A percentile compares a stretch with the other conserved stretches of the same genome.
These are phyloP conservation scores for Avena insularis DNA, from an alignment of 176 grass and related monocot species.

Conservation along the genomic window DNA sequence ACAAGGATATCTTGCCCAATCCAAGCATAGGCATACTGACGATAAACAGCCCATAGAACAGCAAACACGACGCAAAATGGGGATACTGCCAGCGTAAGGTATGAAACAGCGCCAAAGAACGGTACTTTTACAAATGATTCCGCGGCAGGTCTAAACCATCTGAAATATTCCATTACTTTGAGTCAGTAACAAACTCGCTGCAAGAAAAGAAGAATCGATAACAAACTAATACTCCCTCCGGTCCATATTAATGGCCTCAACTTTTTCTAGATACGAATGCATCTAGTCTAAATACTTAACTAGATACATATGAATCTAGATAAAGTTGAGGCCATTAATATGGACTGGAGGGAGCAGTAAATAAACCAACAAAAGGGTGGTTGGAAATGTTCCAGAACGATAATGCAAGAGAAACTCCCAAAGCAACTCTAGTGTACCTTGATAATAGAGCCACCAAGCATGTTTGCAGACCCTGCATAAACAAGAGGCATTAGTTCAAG, in stretches of 20 bases:
- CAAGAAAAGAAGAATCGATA: background rate
- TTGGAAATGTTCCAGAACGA: constrained; percentile 26
- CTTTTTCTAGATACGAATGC: too few relatives aligned
- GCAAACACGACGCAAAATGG: constrained; percentile 84
- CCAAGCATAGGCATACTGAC: constrained; percentile 63
- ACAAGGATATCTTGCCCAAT: constrained; percentile 99
- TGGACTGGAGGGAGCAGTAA: background rate
- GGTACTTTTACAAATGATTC: constrained; percentile 91
- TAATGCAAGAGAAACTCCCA: constrained; percentile 36
- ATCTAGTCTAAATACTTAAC: too few relatives aligned
- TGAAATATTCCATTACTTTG: constrained; percentile 46
- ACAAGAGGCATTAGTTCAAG: constrained; percentile 28
- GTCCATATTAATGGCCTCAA: too few relatives aligned
- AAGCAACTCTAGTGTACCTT: constrained; percentile 49
- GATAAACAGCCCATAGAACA: constrained; percentile 89
- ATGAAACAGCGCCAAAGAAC: constrained; percentile 88
- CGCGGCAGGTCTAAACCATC: constrained; percentile 86
- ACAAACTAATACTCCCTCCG: background rate
- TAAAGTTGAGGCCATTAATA: too few relatives aligned
- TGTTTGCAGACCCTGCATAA: constrained; percentile 94
- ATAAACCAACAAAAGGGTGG: background rate
- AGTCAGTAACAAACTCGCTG: background rate
- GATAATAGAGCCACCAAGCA: constrained; percentile 93
- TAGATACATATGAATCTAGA: too few relatives aligned
- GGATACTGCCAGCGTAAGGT: constrained; percentile 79